These are phyloP conservation scores for Prunus mongolica DNA, from an alignment of 306 rosid genomes.

Conservation along the genomic window DNA sequence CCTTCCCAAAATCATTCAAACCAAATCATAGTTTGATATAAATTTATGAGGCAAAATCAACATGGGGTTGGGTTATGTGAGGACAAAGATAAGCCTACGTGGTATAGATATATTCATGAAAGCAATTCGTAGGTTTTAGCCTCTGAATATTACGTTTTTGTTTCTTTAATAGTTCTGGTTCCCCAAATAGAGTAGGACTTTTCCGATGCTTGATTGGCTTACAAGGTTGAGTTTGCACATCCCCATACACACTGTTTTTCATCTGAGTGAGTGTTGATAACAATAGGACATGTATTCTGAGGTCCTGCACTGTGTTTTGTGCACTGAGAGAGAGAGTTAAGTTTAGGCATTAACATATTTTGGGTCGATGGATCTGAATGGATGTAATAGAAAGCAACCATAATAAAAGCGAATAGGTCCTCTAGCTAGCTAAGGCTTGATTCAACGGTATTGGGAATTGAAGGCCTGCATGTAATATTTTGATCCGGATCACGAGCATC, in stretches of 20 bases:
- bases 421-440: background rate
- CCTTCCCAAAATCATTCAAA: conserved; percentile 33
- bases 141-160: background rate
- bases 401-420: conserved; percentile 3
- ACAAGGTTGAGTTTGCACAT: conserved; percentile 13
- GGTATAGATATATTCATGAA: conserved; percentile 7
- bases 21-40: conserved; percentile 16
- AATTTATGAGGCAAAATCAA: conserved; percentile 30
- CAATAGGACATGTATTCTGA: conserved; percentile 22
- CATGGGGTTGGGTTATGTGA: background rate
- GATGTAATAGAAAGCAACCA: conserved; percentile 26
- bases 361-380: background rate
- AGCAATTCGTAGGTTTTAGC: conserved; percentile 22
- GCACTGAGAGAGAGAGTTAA: too few species aligned
- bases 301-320: too few species aligned
- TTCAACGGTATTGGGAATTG: conserved; percentile 32
- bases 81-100: conserved; percentile 14
- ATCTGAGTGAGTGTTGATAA: background rate
- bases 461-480: conserved; percentile 23
- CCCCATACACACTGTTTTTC: conserved; percentile 20
- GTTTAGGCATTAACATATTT: too few species aligned
- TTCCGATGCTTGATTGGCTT: conserved; percentile 34
- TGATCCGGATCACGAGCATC: conserved; percentile 18
- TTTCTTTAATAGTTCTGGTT: background rate
- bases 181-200: background rate